Conservation (phyloP, 2,329 filamentous ascomycete genomes). For the Paraconiothyrium sp. region DNA sequence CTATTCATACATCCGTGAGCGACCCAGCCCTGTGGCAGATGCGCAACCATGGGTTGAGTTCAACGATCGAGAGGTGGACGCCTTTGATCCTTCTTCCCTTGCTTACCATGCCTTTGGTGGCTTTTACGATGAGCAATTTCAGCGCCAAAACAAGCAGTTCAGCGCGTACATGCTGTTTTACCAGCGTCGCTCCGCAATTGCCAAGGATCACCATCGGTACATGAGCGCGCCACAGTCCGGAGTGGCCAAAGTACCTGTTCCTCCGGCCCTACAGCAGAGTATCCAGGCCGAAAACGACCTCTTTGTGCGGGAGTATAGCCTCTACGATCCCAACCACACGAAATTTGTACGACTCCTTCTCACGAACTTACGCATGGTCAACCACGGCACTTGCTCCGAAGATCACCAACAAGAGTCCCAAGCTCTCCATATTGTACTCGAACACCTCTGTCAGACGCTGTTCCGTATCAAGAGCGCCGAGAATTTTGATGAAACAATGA, state of each 20-base stretch:
- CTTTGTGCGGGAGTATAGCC: conserved; percentile 78
- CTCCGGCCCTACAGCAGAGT: conserved; percentile 58
- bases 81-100: conserved; percentile 79
- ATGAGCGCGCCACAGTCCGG: conserved; percentile 54
- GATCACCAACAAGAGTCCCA: conserved; percentile 58
- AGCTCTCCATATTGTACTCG: conserved; percentile 66
- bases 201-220: conserved; percentile 44
- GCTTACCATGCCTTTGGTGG: conserved; percentile 76
- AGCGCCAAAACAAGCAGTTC: conserved; percentile 42
- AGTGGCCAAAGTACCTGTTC: conserved; percentile 59
- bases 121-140: conserved; percentile 43
- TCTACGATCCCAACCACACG: conserved; percentile 78
- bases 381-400: conserved; percentile 59
- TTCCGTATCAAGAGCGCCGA: conserved; percentile 75
- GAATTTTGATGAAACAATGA: conserved; percentile 67
- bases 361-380: conserved; percentile 62
- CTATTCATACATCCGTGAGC: conserved; percentile 92
- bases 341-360: conserved; percentile 73
- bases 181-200: conserved; percentile 76
- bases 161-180: conserved; percentile 99
- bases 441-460: conserved; percentile 79
- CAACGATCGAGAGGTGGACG: conserved; percentile 84
- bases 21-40: conserved; percentile 64
- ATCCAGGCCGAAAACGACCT: conserved; percentile 78
- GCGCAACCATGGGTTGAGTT: conserved; percentile 82